Evolutionary conservation across 495 filamentous ascomycete genomes (phyloP).

Genomic region (Trichoderma asperelloides): DNA sequence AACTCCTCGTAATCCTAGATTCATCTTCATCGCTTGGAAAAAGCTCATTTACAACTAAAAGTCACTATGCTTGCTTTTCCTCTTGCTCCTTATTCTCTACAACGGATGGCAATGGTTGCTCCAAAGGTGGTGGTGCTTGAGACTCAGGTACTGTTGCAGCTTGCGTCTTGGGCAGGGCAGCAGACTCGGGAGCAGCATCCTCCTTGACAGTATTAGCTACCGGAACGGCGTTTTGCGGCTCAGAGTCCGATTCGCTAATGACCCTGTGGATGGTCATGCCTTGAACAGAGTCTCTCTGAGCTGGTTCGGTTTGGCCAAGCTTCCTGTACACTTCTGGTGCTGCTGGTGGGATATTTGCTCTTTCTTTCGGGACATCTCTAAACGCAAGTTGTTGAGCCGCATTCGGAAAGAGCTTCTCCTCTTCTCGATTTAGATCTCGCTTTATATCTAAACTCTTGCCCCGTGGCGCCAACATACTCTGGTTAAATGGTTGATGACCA

Average conservation of each 20-base stretch:
- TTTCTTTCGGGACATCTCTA: not conserved
- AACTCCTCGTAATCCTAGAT: constrained; percentile 1
- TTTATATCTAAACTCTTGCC: constrained; percentile 38
- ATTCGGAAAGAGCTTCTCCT: constrained; percentile 16
- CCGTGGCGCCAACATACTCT: constrained; percentile 21
- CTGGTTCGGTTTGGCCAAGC: not conserved
- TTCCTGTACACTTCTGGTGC: not conserved
- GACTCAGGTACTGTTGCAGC: not conserved
- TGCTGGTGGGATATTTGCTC: not conserved
- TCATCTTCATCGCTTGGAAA: not conserved
- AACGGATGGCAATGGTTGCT: not conserved
- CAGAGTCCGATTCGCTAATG: not conserved
- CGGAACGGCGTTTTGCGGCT: not conserved
- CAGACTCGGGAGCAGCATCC: not conserved
- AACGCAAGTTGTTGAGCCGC: not conserved
- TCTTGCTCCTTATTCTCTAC: constrained; percentile 2
- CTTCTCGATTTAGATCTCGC: constrained; percentile 17
- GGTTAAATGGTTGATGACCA: constrained; percentile 17
- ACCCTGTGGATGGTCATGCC: not conserved
- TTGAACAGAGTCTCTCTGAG: not conserved
- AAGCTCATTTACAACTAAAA: not conserved
- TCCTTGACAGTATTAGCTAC: not conserved
- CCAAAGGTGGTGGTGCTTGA: not conserved
- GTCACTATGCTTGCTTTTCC: not conserved
- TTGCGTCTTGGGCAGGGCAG: not conserved